Base-by-base conservation (phyloP, 176 grass and related monocot genomes). In the Eleusine indica region DNA sequence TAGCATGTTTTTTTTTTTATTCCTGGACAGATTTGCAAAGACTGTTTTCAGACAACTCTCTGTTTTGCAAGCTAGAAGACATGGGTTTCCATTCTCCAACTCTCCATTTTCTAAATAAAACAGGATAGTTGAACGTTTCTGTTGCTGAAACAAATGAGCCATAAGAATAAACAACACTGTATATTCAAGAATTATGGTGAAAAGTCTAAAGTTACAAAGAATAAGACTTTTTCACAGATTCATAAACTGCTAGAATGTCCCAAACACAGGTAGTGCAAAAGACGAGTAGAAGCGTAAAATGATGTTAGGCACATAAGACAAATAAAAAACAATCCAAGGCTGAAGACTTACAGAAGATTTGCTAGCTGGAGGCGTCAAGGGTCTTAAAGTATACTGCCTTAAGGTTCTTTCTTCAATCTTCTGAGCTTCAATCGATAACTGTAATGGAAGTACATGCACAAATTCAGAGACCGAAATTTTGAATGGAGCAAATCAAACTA, bases 371-470 rank as follows among this genome's bases (percentile, higher is more conserved):
- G 87, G 88, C 38, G 83, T 92, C 54, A 90, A 69, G 32, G 93
- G 93, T 49, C 88, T 95, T 54, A 95, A 75, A 75, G 84, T 88
- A 57, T 87, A 88, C 60, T 95, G 90, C 77, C 86, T 87, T 65
- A 88, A 74, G 80, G 87, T 79, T 66, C 81, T 85, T 86, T 95
- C 90, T 81, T 95, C 93, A 63, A 90, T 90, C 83, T 87, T 95
- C 76, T 92, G 90, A 80, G 85, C 82, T n/a, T 90, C 79, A 29
- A 76, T 83, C 6, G 83, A 92, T 81, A 82, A 61, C 90, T 95
- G 73, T 41, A 67, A 88, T 44, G 13, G 37, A 48, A 87, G 68
- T 57, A 85, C 4, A 3, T 22, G 38, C 40, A 84, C 48, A 43
- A 88, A 66, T 64, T 73, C 67, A 66, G 68, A 79, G 25, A 69